Evolutionary conservation across 257 asterid genomes (phyloP), one percentile per base, ranked within the genome.

Genomic region (Solanum lycopersicoides): DNA sequence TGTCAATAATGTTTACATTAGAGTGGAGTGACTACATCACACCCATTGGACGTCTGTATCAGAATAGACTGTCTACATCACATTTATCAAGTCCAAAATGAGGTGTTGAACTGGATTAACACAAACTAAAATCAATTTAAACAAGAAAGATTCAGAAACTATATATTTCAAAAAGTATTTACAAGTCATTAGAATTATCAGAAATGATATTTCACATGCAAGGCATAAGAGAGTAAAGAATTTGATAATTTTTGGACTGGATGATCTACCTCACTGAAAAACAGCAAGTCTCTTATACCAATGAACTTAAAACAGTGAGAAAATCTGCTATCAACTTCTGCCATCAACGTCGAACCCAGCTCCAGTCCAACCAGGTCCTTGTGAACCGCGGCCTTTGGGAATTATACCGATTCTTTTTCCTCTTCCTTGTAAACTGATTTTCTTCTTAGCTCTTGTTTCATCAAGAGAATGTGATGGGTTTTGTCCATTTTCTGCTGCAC

Each of bases 311-410:
- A 16, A 66, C 68, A 80, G 3, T 28, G 66, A 45, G 12, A 3
- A 44, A 47, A 3, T 60, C 68, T 30, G 68, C 69, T 16, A 32
- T 95, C 91, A 96, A 89, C 91, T 92, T 93, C 97, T 91, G 71
- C 94, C 90, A 79, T 95, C 98, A 20, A 95, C 97, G 88, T 96
- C 97, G 90, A 96, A 95, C 87, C 98, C 98, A 77, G 99, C 94
- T 56, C 99, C 98, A 6, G 96, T 96, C 99, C 98, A 96, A 85
- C 98, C 98, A 83, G 97, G 91, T 47, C 90, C 85, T 53, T 92
- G 89, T 76, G 94, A 90, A 86, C 92, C 94, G 89, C 96, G 91
- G 87, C 96, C 93, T 91, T 94, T 95, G 13, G 95, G 93, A 35
- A 94, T 91, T 89, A 95, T 96, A 72, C 98, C 97, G 14, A 93